A percentile compares a stretch with the other conserved stretches of the same genome.
Evolutionary conservation across 371 early-diverging fungal genomes (phyloP).

Genomic region (Conidiobolus incongruus): DNA sequence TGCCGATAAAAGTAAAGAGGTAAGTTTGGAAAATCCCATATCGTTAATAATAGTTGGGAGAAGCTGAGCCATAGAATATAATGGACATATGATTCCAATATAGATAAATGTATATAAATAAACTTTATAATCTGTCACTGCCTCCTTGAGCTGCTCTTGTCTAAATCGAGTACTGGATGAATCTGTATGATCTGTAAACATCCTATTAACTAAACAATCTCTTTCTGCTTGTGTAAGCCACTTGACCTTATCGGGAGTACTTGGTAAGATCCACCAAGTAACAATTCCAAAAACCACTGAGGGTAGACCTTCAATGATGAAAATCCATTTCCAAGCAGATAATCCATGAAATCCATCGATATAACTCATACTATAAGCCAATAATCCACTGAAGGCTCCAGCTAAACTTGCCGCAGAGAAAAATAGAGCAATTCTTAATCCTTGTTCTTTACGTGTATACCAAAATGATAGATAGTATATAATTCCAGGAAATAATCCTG

Average conservation of each 20-base stretch:
- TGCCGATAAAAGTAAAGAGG: slow-evolving; percentile 23
- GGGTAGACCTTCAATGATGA: slow-evolving; percentile 5
- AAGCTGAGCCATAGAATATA: slow-evolving; percentile 31
- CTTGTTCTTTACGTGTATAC: slow-evolving; percentile 42
- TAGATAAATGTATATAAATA: slow-evolving; percentile 20
- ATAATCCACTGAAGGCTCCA: slow-evolving; percentile 45
- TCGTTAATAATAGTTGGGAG: slow-evolving; percentile 36
- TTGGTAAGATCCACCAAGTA: slow-evolving; percentile 3
- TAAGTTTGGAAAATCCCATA: slow-evolving; percentile 6
- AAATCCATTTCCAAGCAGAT: slow-evolving; percentile 28
- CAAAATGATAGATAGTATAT: too few relatives aligned
- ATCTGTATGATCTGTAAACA: not conserved
- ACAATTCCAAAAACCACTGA: slow-evolving; percentile 2
- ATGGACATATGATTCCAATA: slow-evolving; percentile 27
- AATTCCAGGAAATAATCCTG: too few relatives aligned
- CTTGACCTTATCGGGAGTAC: not conserved
- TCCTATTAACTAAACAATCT: not conserved
- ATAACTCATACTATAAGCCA: slow-evolving; percentile 23
- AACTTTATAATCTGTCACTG: slow-evolving; percentile 23
- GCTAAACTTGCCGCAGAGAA: slow-evolving; percentile 35
- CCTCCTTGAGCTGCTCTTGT: slow-evolving; percentile 18
- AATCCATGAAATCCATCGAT: slow-evolving; percentile 24
- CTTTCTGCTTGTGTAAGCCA: slow-evolving; percentile 2
- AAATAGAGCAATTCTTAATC: slow-evolving; percentile 41
- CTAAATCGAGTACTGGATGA: slow-evolving; percentile 13